These are phyloP conservation scores for Ustilago hordei DNA, from an alignment of 1,284 basidiomycete genomes.

Conservation along the genomic window DNA sequence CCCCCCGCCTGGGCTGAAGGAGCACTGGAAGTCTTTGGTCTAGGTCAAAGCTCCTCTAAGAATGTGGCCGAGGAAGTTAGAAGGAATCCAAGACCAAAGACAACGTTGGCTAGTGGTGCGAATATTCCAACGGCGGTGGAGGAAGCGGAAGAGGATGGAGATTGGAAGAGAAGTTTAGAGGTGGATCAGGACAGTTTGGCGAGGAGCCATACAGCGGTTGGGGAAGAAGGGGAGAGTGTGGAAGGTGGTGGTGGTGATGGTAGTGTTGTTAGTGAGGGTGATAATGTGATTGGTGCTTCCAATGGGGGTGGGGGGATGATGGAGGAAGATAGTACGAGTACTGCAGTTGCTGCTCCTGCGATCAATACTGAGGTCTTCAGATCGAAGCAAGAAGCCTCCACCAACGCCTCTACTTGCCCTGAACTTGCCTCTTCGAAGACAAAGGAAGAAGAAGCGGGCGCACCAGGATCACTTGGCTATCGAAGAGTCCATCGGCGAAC, in stretches of 20 bases:
- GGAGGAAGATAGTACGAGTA: neutral
- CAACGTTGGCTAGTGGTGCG: slow-evolving; percentile 34
- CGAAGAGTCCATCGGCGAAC: slow-evolving; percentile 53
- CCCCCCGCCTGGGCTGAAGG: slow-evolving; percentile 64
- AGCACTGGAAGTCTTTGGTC: slow-evolving; percentile 62
- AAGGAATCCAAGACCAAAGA: slow-evolving; percentile 46
- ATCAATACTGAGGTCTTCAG: slow-evolving; percentile 21
- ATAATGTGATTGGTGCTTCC: neutral
- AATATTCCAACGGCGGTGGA: slow-evolving; percentile 54
- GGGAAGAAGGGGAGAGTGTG: slow-evolving; percentile 10
- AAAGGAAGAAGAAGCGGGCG: slow-evolving; percentile 26
- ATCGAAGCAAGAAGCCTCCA: slow-evolving; percentile 2
- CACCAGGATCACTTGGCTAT: slow-evolving; percentile 58
- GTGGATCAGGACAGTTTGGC: slow-evolving; percentile 36
- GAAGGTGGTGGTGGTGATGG: slow-evolving; percentile 7
- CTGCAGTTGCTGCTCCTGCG: slow-evolving; percentile 16
- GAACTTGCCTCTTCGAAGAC: neutral
- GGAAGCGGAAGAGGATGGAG: slow-evolving; percentile 54
- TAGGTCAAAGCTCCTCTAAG: slow-evolving; percentile 56
- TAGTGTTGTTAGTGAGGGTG: slow-evolving; percentile 21
- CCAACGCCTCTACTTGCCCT: neutral
- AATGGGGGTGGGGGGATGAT: slow-evolving; percentile 5
- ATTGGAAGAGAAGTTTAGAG: slow-evolving; percentile 27
- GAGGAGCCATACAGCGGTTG: slow-evolving; percentile 35
- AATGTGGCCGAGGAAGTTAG: slow-evolving; percentile 62